A percentile compares a stretch with the other conserved stretches of the same genome.
Conservation (phyloP, 306 rosid genomes). For the Glycyrrhiza uralensis region DNA sequence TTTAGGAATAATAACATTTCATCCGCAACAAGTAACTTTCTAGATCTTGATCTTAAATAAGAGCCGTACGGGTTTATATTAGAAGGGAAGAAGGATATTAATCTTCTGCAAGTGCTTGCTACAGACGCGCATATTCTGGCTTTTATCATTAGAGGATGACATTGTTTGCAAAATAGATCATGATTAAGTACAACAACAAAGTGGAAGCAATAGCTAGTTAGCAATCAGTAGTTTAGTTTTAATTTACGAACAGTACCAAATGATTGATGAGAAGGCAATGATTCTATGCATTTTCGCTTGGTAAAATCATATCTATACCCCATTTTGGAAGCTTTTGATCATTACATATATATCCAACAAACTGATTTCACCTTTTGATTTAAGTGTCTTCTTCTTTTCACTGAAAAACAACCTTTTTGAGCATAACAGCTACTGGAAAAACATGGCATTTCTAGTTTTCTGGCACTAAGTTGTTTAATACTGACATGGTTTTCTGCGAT, state of each 20-base stretch:
- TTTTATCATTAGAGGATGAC: conserved; percentile 13
- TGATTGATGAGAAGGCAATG: conserved; percentile 24
- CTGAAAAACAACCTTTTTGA: conserved; percentile 11
- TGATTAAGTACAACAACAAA: conserved; percentile 14
- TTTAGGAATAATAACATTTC: background rate
- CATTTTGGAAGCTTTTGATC: conserved; percentile 45
- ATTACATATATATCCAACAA: conserved; percentile 35
- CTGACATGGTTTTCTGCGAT: background rate
- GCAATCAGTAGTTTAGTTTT: conserved; percentile 4
- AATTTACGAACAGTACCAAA: conserved; percentile 28
- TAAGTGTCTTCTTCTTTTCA: conserved; percentile 31
- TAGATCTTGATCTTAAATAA: background rate
- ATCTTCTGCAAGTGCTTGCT: background rate
- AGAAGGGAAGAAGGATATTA: background rate
- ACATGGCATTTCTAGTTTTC: conserved; percentile 13
- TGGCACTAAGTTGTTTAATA: background rate
- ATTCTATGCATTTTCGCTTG: conserved; percentile 27
- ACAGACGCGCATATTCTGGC: conserved; percentile 20
- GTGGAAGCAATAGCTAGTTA: conserved; percentile 29
- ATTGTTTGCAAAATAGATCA: conserved; percentile 5
- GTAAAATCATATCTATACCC: conserved; percentile 30
- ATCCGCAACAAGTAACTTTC: background rate
- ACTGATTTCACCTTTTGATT: conserved; percentile 38
- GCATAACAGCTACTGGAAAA: background rate
- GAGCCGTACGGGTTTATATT: background rate